Evolutionary conservation across 495 filamentous ascomycete genomes (phyloP).

Genomic region (Barbatosphaeria neglecta): DNA sequence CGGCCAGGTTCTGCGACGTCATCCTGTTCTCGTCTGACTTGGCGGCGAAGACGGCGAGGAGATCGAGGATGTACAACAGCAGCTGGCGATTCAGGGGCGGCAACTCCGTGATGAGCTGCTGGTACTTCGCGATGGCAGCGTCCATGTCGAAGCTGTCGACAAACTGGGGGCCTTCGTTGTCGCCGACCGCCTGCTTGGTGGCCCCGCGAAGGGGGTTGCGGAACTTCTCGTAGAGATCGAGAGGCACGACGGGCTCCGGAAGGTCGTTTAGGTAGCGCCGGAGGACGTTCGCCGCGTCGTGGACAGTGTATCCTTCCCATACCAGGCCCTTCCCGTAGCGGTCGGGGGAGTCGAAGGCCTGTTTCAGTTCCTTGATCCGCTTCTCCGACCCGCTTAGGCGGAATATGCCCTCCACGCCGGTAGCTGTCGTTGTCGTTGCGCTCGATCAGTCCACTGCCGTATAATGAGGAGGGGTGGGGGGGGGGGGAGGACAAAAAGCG

Average conservation of each 20-base stretch:
- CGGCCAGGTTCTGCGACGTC: slow-evolving; percentile 88
- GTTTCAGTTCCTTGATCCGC: slow-evolving; percentile 91
- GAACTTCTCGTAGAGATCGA: slow-evolving; percentile 87
- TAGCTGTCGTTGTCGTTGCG: slow-evolving; percentile 46
- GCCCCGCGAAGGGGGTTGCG: slow-evolving; percentile 72
- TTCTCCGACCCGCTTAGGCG: slow-evolving; percentile 93
- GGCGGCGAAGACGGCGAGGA: slow-evolving; percentile 95
- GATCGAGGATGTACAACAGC: slow-evolving; percentile 90
- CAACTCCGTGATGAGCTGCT: slow-evolving; percentile 81
- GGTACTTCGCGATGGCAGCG: slow-evolving; percentile 70
- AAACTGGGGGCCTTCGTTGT: slow-evolving; percentile 41
- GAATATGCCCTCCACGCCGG: slow-evolving; percentile 94
- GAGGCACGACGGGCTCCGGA: slow-evolving; percentile 88
- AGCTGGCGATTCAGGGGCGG: slow-evolving; percentile 91
- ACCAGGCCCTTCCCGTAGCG: slow-evolving; percentile 93
- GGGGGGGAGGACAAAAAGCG: no score
- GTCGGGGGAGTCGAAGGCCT: slow-evolving; percentile 86
- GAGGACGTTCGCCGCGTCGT: slow-evolving; percentile 96
- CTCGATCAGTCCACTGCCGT: slow-evolving; percentile 19
- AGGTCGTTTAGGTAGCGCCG: slow-evolving; percentile 90
- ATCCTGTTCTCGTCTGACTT: slow-evolving; percentile 96
- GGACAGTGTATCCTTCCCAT: slow-evolving; percentile 96
- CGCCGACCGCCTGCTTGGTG: slow-evolving; percentile 59
- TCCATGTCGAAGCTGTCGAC: slow-evolving; percentile 60
- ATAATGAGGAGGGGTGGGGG: no score